Base-by-base conservation (phyloP, 306 rosid species). In the Erythrophleum fordii region DNA sequence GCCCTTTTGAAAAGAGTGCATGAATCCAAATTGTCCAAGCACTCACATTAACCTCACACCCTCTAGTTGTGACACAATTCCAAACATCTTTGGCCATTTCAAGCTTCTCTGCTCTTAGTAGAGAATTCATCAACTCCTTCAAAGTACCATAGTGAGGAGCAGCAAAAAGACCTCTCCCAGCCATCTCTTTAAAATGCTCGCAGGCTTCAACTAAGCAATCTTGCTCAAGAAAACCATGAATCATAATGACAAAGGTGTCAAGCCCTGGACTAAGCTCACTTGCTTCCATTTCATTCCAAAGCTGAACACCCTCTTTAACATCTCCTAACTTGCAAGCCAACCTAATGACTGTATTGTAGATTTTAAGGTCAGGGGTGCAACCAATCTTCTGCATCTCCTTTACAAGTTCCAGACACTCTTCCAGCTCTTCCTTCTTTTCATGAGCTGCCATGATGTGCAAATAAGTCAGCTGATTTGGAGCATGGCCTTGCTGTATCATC, bases 11-110 rank as follows among this genome's bases (percentile, higher is more conserved):
- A 79, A 85, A 94, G 78, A 94, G 87, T 5, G 94, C 91, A 69
- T 92, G 96, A 85, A 94, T 92, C 97, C 97, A 94, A 62, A 94
- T 92, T 46, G 98, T 94, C 93, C 97, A 94, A 13, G 94, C 94
- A 82, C 17, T 79, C 75, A 82, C 93, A 79, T 94, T 89, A 70
- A 94, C 80, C 49, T 89, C 93, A 69, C 96, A 84, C 45, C 90
- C 91, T 66, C 78, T 84, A 70, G 76, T 75, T 68, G 82, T 84
- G 13, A 94, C 82, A 72, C 90, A 89, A 87, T 86, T 83, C 97
- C 97, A 92, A 67, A 87, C 77, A 87, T 92, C 97, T 81, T 94
- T 91, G 22, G 96, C 97, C 90, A 94, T 71, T 77, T 92, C 97
- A 77, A 94, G 92, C 90, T 89, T 94, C 26, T 83, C 90, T 49